Evolutionary conservation across 225 moss, liverwort and hornwort genomes (phyloP), one percentile per base, ranked within the genome.

Genomic region (Anthoceros angustus): DNA sequence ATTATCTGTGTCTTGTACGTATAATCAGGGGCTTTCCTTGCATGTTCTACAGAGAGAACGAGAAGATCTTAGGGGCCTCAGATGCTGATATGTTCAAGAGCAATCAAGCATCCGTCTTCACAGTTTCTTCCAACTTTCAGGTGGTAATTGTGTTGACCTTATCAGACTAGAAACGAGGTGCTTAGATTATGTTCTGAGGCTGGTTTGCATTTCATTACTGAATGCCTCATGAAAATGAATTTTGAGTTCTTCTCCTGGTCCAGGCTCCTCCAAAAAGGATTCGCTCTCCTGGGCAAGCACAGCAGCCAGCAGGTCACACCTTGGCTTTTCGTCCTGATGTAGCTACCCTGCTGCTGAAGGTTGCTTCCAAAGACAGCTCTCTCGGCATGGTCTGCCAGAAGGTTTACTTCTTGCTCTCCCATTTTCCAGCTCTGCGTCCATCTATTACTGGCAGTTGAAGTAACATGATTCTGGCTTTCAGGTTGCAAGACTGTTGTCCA

Each of bases 91-190:
- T 77, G 70, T 72, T 77, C 50, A 89, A 86, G 74, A 80, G 74
- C 79, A 89, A 71, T 71, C 79, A 82, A 70, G 74, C 80, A 32
- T 83, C 93, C 68, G 82, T 89, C 72, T 93, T 93, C 75, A 87
- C 93, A 64, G 89, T 93, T 62, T 93, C 93, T 65, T 93, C 93
- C 24, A 93, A 93, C 70, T 93, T 93, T 46, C 93, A 93, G 93
- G 93, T 93, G 46, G 67, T 66, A 5, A 42, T 62, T 41, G 39
- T 68, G 24, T 50, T 8, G 39, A 62, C 23, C n/a, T 55, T 55
- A 6, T 32, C 32, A 32, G 32, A 32, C 32, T 9, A 55, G n/a
- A 55, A 7, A 48, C 5, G 14, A 48, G n/a, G 3, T 9, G 55
- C 55, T 15, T 7, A 18, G n/a, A 23, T 18, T 55, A 18, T 8